Evolutionary conservation across 371 early-diverging fungal species (phyloP), one percentile per base, ranked within the genome.

Genomic region (Gilbertella persicaria): DNA sequence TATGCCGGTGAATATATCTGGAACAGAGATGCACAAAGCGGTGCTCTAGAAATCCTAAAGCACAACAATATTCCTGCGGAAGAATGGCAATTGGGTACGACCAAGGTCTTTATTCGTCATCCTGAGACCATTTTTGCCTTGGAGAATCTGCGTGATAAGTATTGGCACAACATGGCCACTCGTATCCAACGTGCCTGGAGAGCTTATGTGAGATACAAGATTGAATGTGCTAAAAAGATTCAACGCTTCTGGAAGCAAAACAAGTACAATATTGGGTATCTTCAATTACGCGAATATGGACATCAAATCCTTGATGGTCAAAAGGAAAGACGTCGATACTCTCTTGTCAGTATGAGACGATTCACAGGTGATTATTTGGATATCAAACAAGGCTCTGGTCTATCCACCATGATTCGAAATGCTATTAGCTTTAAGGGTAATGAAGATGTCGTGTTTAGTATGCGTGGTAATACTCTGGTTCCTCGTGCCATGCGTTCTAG

Each of bases 71-170:
- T 98, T 58, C 86, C 87, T 21, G 53, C 80, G 0, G 90, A 92
- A 30, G 96, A 97, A 69, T 98, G 97, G 97, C 97, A 97, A 73
- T 80, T 96, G 62, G 97, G 97, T 45, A 86, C 85, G 4, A 88
- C 88, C 58, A 96, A 97, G 71, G 89, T 90, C 14, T 98, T 97
- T 64, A 94, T 98, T 68, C 90, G 96, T 40, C 88, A 89, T 40
- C 98, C 98, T 14, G 98, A 98, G 70, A 94, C 94, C 8, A 85
- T 98, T 25, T 97, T 95, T 75, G 86, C 94, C 0, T 78, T 97
- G 0, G 98, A 98, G 71, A 90, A 86, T 55, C 69, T 90, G 60
- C 88, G 98, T 39, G 98, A 98, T 55, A 87, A 89, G 38, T 96
- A 97, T 78, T 98, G 94, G 90, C 95, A 98, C 65, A 88, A 83